Base-by-base conservation (phyloP, 2,329 filamentous ascomycete genomes). In the Fusarium austroafricanum region DNA sequence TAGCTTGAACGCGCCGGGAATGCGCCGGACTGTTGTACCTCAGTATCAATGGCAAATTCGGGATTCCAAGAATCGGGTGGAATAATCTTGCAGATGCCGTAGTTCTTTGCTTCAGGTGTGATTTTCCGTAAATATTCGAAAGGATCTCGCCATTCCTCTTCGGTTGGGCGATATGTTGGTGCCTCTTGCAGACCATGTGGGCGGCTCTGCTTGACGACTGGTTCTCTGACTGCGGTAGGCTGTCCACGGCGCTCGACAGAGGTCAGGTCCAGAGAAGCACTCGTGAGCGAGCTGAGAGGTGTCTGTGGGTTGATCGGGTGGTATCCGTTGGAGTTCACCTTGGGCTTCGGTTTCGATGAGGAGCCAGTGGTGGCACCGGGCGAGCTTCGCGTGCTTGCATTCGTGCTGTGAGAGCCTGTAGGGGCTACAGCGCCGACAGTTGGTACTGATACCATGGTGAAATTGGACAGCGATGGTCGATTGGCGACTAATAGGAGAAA, bases 101-200 rank as follows among this genome's bases (percentile, higher is more conserved):
- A 98, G 73, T 94, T 89, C 70, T 86, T 88, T 23, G 93, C 96
- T 77, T 97, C 94, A 2, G 93, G 90, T 2, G 90, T 85, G 71
- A 99, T 97, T 79, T 95, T 97, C 77, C 90, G 90, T 73, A 99
- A 94, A 76, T 97, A 99, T 73, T 92, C 92, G 76, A 97, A 90
- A 0, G 96, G 96, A 74, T 99, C 94, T 75, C 91, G 93, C 85
- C 96, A 99, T 79, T 99, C 94, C 72, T 97, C 94, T 71, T 93
- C 90, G 0, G 93, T 97, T 31, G 96, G 96, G 68, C 89, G 86
- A 78, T 93, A 99, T 7, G 93, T 96, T 3, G 95, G 95, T 28
- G 96, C 95, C 76, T 98, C 95, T 69, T 92, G 87, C 40, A 99
- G 86, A 42, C 90, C 93, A 79, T 97, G 94, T 37, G 92, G 92